Base-by-base conservation (phyloP, 1,284 basidiomycete genomes). In the Sporisorium iseilematis-ciliati region DNA sequence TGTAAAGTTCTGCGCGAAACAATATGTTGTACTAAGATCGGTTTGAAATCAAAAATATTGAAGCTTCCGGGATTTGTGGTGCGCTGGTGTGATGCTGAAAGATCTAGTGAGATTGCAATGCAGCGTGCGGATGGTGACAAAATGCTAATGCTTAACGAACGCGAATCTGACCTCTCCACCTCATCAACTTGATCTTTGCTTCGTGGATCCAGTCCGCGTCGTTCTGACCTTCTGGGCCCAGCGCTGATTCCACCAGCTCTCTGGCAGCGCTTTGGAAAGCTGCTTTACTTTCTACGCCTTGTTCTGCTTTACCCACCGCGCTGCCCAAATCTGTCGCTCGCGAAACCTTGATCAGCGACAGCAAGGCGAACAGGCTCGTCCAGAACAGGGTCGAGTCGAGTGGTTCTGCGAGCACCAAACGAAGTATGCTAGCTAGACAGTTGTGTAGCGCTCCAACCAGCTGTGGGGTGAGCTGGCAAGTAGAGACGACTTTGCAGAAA, bases 181-280 rank as follows among this genome's bases (percentile, higher is more conserved):
- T 35, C 3, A 51, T 52, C 41, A 73, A 33, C 21, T 73, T 73
- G 18, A 46, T 57, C 43, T 73, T 73, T 26, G 38, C 26, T 21
- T 59, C 49, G 54, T 73, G 70, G 20, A 73, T 73, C 70, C 70
- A 73, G 31, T 73, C 64, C 2, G 70, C 70, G 12, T 73, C 64
- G 29, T 62, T 52, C n/a, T 66, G 55, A 26, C 54, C 60, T 0
- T 48, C 35, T 5, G 57, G 45, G 5, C 55, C 56, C 18, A 72
- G 21, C 0, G 65, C 71, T 11, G 71, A 62, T 18, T 65, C 57
- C 10, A 74, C 35, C 21, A 74, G 51, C 33, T 74, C 46, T 20
- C 49, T 26, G 2, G 62, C 65, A 2, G 71, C 71, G 5, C 31
- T 31, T n/a, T 59, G 41, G 31, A 74, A 74, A 4, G 61, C 46